Base-by-base conservation (phyloP, 106 monocot species). In the Posidonia australis region DNA sequence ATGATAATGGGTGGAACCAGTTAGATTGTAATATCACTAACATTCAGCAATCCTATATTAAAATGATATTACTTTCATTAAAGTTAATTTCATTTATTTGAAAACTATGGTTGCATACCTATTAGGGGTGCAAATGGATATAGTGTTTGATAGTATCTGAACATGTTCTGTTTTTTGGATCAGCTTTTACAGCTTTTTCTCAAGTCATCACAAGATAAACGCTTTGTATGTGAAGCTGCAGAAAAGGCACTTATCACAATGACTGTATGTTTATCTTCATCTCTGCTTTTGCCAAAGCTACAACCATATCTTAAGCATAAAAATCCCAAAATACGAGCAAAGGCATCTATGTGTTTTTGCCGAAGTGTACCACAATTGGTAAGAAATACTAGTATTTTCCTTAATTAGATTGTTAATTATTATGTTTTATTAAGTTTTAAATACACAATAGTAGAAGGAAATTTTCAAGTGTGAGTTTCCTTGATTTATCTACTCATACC, bases 161-260 rank as follows among this genome's bases (percentile, higher is more conserved):
- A 9, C 18, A 17, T 11, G 9, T 29, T 25, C 12, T 64, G 13
- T 27, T 16, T 25, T 46, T 23, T 56, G 36, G 5, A 47, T 77
- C 86, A 96, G 96, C 82, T 96, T 70, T 63, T 79, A 41, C 96
- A 96, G 56, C 65, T 96, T 68, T 83, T 96, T 74, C 84, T 96
- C 30, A 96, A 87, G 77, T 82, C 96, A 46, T 96, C 90, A 56
- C 96, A 96, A 85, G 96, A 96, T 68, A 96, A 96, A 75, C 82
- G 87, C 5, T 96, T 96, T 82, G 96, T 96, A n/a, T 90, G 96
- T 74, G 96, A 96, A 71, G 96, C 90, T 59, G 90, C 96, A 62
- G 96, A 75, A 48, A 70, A 72, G 66, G 80, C 96, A 67, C 62
- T 96, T 23, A 72, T 96, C 51, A 55, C 78, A 18, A 90, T 96